A percentile compares a stretch with the other conserved stretches of the same genome.
Conservation (phyloP, 2,329 filamentous ascomycete species). For the Claviceps sp. region DNA sequence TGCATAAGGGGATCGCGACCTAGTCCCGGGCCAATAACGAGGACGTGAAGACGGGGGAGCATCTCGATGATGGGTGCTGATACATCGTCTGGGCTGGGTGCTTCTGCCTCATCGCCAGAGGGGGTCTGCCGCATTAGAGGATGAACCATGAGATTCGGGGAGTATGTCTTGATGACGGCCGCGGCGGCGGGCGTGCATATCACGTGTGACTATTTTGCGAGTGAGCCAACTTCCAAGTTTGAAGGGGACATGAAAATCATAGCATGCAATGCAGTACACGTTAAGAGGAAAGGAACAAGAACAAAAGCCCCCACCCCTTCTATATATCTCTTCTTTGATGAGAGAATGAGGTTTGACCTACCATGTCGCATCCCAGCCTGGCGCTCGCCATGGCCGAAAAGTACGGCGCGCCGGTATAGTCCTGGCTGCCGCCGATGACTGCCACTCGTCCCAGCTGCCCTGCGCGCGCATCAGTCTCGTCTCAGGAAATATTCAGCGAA, state of each 20-base stretch:
- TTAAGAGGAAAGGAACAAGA: no score
- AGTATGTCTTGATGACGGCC: conserved; percentile 91
- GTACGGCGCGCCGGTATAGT: conserved; percentile 95
- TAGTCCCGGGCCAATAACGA: conserved; percentile 85
- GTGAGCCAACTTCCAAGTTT: not conserved
- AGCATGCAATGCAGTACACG: not conserved
- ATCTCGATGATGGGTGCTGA: conserved; percentile 60
- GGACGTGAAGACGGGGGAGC: conserved; percentile 75
- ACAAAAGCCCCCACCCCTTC: no score
- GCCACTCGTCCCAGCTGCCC: conserved; percentile 85
- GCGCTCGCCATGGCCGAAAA: conserved; percentile 97
- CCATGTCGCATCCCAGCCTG: conserved; percentile 80
- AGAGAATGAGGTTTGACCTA: conserved; percentile 23
- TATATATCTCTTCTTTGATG: not conserved
- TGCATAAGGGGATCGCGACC: conserved; percentile 86
- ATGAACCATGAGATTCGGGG: conserved; percentile 96
- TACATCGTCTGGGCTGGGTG: conserved; percentile 43
- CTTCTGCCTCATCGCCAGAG: conserved; percentile 25
- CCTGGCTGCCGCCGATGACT: conserved; percentile 88
- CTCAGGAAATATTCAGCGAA: not conserved
- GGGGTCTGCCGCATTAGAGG: conserved; percentile 75
- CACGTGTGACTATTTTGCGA: conserved; percentile 57
- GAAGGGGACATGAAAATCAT: not conserved
- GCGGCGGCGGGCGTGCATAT: conserved; percentile 87
- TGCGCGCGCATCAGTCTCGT: conserved; percentile 21